These are phyloP conservation scores for Phlebopus sp. DNA, from an alignment of 1,284 basidiomycete genomes.

Conservation along the genomic window DNA sequence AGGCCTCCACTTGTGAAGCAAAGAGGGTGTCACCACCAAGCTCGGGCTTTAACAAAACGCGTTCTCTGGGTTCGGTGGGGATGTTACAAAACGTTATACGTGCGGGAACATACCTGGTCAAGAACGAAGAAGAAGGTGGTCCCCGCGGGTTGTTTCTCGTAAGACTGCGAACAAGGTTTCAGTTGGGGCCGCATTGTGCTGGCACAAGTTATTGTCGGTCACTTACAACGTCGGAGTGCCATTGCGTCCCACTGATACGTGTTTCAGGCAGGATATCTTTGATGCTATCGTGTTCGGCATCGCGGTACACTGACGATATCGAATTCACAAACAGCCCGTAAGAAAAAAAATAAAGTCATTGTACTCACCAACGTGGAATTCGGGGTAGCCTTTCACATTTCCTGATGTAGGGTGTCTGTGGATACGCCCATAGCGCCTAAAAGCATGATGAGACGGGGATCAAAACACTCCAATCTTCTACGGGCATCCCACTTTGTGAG, in stretches of 20 bases:
- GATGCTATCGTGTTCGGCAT: constrained; percentile 32
- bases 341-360: neutral
- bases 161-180: constrained; percentile 32
- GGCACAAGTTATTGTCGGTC: neutral
- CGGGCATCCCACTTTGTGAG: constrained; percentile 37
- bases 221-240: constrained; percentile 47
- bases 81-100: too few relatives aligned
- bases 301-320: constrained; percentile 40
- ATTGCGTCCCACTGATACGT: constrained; percentile 32
- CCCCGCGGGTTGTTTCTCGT: constrained; percentile 61
- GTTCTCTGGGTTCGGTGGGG: too few relatives aligned
- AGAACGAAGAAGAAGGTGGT: constrained; percentile 62
- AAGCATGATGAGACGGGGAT: neutral
- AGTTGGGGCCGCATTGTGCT: neutral
- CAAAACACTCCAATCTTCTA: neutral
- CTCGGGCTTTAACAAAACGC: constrained; percentile 6
- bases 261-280: constrained; percentile 32
- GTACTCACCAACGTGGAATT: constrained; percentile 47
- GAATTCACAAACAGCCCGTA: neutral
- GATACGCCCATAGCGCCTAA: constrained; percentile 54
- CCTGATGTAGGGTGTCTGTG: constrained; percentile 57
- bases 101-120: constrained; percentile 30
- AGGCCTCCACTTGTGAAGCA: constrained; percentile 58
- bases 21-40: constrained; percentile 60
- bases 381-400: constrained; percentile 47